Conservation (phyloP, 1,284 basidiomycete genomes). For the Leccinum solheimii region DNA sequence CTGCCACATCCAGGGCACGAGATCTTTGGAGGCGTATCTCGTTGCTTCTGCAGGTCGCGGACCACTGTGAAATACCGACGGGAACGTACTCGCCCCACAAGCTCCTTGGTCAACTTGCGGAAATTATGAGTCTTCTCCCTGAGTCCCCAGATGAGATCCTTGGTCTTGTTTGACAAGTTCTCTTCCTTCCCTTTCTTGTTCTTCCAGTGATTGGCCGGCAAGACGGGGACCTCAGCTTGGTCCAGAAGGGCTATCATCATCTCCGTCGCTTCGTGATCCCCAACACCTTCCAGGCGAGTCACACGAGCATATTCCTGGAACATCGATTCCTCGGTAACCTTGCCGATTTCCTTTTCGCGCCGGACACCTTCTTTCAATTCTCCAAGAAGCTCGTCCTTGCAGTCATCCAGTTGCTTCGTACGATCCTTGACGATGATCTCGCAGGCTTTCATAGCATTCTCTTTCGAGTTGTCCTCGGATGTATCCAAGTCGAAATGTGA, state of each 20-base stretch:
- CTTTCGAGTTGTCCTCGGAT: conserved; percentile 44
- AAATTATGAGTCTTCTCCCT: conserved; percentile 87
- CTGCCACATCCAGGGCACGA: conserved; percentile 63
- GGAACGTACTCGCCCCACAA: conserved; percentile 85
- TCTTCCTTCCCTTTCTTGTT: conserved; percentile 59
- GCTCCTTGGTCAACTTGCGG: conserved; percentile 80
- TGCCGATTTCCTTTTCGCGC: conserved; percentile 66
- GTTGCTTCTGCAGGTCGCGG: conserved; percentile 81
- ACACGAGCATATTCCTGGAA: conserved; percentile 76
- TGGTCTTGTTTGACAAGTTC: conserved; percentile 51
- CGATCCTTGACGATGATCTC: conserved; percentile 88
- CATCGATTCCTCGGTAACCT: conserved; percentile 67
- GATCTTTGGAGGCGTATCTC: conserved; percentile 54
- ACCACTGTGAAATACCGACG: conserved; percentile 89
- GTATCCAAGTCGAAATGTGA: conserved; percentile 91
- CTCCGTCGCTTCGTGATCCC: conserved; percentile 73
- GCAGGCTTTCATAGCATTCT: conserved; percentile 85
- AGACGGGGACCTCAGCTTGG: conserved; percentile 54
- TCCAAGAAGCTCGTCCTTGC: conserved; percentile 70
- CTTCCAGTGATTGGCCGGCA: conserved; percentile 39
- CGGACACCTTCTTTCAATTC: conserved; percentile 68
- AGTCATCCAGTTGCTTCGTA: conserved; percentile 75
- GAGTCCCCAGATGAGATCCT: conserved; percentile 76
- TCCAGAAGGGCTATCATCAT: conserved; percentile 61
- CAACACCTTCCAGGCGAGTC: conserved; percentile 66